These are phyloP conservation scores for Pisolithus sp. DNA, from an alignment of 768 basidiomycete species.

Conservation along the genomic window DNA sequence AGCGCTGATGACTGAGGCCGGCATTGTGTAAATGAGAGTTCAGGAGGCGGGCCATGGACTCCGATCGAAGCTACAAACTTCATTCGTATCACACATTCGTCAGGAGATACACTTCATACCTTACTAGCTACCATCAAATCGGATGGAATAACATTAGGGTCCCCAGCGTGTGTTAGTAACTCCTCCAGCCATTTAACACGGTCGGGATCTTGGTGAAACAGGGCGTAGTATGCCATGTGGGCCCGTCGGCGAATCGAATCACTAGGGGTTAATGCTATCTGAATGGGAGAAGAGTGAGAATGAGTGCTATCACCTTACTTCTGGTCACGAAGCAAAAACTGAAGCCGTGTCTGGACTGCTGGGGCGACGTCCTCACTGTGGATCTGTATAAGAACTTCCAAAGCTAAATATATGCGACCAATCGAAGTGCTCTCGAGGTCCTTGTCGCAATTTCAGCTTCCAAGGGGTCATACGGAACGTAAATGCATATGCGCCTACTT, in stretches of 20 bases:
- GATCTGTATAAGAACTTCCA: constrained; percentile 59
- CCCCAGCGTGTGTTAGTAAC: constrained; percentile 7
- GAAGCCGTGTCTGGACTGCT: constrained; percentile 62
- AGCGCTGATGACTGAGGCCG: constrained; percentile 3
- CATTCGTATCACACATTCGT: constrained; percentile 3
- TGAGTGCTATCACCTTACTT: constrained; percentile 58
- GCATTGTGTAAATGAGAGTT: constrained; percentile 16
- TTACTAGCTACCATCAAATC: constrained; percentile 14
- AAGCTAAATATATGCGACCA: constrained; percentile 60
- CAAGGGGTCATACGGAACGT: neutral
- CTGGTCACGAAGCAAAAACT: constrained; percentile 61
- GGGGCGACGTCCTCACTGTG: constrained; percentile 67
- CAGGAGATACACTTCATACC: constrained; percentile 10
- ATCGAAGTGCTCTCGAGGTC: constrained; percentile 60
- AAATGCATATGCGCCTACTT: constrained; percentile 37
- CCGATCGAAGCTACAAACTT: constrained; percentile 14
- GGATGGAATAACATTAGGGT: constrained; percentile 9
- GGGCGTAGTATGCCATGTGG: constrained; percentile 48
- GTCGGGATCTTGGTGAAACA: constrained; percentile 42
- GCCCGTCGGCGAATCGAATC: constrained; percentile 55
- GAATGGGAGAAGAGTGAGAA: neutral
- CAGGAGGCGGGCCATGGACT: constrained; percentile 14
- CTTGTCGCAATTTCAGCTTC: constrained; percentile 32
- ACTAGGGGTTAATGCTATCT: constrained; percentile 29
- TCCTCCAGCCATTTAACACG: constrained; percentile 38